A percentile compares a stretch with the other conserved stretches of the same genome.
phyloP scores from a whole-genome alignment of 1,284 basidiomycete species.

The Thelephora terrestris region DNA sequence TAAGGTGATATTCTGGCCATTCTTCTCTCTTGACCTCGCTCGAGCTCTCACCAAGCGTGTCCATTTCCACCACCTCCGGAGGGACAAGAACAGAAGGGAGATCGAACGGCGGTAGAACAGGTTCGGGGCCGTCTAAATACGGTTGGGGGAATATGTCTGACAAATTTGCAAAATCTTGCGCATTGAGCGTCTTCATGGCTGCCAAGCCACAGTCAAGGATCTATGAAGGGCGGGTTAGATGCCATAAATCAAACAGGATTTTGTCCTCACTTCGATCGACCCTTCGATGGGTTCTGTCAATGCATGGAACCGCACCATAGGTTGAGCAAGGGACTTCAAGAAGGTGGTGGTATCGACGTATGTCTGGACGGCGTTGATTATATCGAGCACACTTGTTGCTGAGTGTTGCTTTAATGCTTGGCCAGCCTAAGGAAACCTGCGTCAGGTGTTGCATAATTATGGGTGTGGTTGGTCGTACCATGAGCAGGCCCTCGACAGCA shows the following conservation, averaged over 20 bases:
- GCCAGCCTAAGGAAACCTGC: constrained; percentile 38
- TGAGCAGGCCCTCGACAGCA: constrained; percentile 81
- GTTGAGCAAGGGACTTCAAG: constrained; percentile 53
- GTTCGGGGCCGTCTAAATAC: constrained; percentile 41
- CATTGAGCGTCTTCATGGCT: constrained; percentile 43
- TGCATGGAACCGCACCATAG: constrained; percentile 40
- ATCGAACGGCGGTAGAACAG: constrained; percentile 45
- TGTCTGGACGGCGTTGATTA: constrained; percentile 54
- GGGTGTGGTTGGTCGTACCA: constrained; percentile 35
- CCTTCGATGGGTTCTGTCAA: constrained; percentile 33
- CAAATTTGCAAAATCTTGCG: constrained; percentile 44
- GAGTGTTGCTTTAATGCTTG: constrained; percentile 42
- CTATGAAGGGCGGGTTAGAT: constrained; percentile 24
- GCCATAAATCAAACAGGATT: not conserved
- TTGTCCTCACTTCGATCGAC: constrained; percentile 44
- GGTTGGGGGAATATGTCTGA: constrained; percentile 57
- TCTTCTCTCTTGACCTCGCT: constrained; percentile 70
- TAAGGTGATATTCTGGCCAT: constrained; percentile 63
- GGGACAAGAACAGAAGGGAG: constrained; percentile 77
- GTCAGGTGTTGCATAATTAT: constrained; percentile 1
- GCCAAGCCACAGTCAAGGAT: constrained; percentile 53
- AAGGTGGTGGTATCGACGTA: constrained; percentile 52
- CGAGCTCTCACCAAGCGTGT: constrained; percentile 51
- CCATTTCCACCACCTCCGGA: constrained; percentile 76
- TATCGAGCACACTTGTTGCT: constrained; percentile 42